Percentiles rank a stretch among this genome's conserved stretches.
Conservation (phyloP, 257 asterid genomes). For the Misopates orontium region DNA sequence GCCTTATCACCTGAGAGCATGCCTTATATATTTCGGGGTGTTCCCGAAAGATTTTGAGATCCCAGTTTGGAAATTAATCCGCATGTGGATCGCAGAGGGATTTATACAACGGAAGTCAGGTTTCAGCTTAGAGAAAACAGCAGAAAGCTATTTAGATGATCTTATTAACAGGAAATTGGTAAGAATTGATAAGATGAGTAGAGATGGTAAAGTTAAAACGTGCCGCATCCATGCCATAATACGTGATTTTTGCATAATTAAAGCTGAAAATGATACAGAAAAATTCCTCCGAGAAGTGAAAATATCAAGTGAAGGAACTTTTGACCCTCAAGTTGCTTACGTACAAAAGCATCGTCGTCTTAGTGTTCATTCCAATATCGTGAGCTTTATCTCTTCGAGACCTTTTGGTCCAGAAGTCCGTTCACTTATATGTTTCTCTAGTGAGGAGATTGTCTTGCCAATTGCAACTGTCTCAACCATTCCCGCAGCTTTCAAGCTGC, state of each 20-base stretch:
- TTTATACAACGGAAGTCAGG: too few species aligned
- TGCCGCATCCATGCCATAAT: slow-evolving; percentile 33
- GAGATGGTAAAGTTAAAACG: too few species aligned
- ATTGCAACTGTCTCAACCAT: slow-evolving; percentile 27
- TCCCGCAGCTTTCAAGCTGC: slow-evolving; percentile 37
- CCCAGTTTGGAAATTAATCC: too few species aligned
- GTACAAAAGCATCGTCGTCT: slow-evolving; percentile 33
- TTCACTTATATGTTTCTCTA: slow-evolving; percentile 38
- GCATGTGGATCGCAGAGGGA: too few species aligned
- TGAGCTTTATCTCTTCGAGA: slow-evolving; percentile 16
- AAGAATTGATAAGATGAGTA: too few species aligned
- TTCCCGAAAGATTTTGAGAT: too few species aligned
- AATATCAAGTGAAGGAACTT: slow-evolving; percentile 16
- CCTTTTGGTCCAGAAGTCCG: slow-evolving; percentile 37
- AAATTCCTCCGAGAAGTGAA: slow-evolving; percentile 38
- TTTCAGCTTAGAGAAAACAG: too few species aligned
- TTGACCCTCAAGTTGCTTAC: slow-evolving; percentile 22
- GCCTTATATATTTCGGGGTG: too few species aligned
- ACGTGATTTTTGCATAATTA: slow-evolving; percentile 28
- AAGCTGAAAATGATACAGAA: slow-evolving; percentile 21
- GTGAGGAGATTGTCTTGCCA: slow-evolving; percentile 28
- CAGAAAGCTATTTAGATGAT: too few species aligned
- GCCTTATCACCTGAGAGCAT: too few species aligned
- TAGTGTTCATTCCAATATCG: slow-evolving; percentile 36
- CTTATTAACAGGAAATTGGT: too few species aligned